Percentiles rank a stretch among this genome's conserved stretches.
phyloP scores from a whole-genome alignment of 345 rosid species.

The Pseudoturritis turrita region DNA sequence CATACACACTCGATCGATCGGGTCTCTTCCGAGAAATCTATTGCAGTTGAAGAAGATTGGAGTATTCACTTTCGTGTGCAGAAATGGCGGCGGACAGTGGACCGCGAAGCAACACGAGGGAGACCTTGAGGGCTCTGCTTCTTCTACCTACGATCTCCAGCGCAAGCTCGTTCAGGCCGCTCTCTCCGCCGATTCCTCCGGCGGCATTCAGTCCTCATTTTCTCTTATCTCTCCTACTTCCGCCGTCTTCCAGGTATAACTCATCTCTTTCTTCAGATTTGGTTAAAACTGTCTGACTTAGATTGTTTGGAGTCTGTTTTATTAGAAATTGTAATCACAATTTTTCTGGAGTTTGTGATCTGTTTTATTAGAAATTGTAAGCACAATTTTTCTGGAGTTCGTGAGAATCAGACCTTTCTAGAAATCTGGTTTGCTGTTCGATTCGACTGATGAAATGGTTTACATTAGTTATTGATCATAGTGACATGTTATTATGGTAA shows the following conservation, averaged over 20 bases:
- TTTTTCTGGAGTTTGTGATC: too few species aligned
- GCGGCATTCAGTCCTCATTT: slow-evolving; percentile 71
- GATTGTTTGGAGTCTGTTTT: too few species aligned
- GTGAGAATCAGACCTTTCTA: too few species aligned
- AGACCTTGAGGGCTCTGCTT: slow-evolving; percentile 59
- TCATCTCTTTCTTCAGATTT: too few species aligned
- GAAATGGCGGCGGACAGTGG: slow-evolving; percentile 43
- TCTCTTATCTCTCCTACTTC: slow-evolving; percentile 65
- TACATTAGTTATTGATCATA: background rate
- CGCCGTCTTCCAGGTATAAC: slow-evolving; percentile 66
- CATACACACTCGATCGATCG: background rate
- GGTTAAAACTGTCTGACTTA: too few species aligned
- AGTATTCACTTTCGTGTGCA: slow-evolving; percentile 62
- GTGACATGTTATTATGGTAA: too few species aligned
- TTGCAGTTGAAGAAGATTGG: slow-evolving; percentile 33
- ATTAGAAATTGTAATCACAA: too few species aligned
- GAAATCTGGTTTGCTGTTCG: too few species aligned
- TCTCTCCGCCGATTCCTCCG: slow-evolving; percentile 50
- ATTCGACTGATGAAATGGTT: too few species aligned
- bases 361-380: too few species aligned
- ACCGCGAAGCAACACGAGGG: slow-evolving; percentile 61
- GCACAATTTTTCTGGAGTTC: too few species aligned
- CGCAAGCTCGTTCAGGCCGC: slow-evolving; percentile 71
- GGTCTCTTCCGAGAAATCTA: background rate
- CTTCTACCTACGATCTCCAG: slow-evolving; percentile 60